Base-by-base conservation (phyloP, 805 yeast species). In the Helenozyma baotianmanensis region DNA sequence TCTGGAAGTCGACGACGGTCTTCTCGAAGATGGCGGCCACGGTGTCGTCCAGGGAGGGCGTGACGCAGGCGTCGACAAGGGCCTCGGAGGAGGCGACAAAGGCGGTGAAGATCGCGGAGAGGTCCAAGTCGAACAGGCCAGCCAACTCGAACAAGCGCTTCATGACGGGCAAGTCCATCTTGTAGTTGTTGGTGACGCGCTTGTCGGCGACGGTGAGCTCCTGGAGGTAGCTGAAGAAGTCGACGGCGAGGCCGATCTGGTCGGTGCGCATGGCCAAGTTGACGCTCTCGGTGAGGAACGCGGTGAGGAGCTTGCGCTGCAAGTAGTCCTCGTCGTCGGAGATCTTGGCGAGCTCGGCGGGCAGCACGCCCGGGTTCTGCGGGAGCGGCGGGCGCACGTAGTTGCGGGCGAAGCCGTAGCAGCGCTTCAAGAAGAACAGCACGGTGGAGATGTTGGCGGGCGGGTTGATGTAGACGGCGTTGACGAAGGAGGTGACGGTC, bases 241-340 rank as follows among this genome's bases (percentile, higher is more conserved):
- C 56, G 14, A 50, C 36, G 3, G 62, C 30, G 33, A 38, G 53
- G 4, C 63, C 63, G 30, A 42, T 27, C 22, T 29, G 21, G 13
- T 21, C 29, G 8, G 31, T 23, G 13, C 36, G 39, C 23, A 50
- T 45, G 13, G 66, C 43, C 9, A 68, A 48, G 24, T 68, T 72
- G 10, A 76, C 56, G 2, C 72, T 51, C 45, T 76, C 71, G 1
- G 89, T 72, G 14, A 82, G 43, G 29, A 83, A 72, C 29, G 80
- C 71, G 24, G 79, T 76, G 32, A 90, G 59, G 25, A 88, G 58
- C 43, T 73, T 74, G 23, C 85, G 68, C 48, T 84, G 90, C 21
- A 82, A 58, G 36, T 68, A 71, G 6, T 70, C 61, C 53, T 83
- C 92, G 43, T 77, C 80, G 22, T 66, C 65, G n/a, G 44, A 46